A percentile compares a stretch with the other conserved stretches of the same genome.
Evolutionary conservation across 306 rosid species (phyloP).

Genomic region (Trifolium fragiferum): DNA sequence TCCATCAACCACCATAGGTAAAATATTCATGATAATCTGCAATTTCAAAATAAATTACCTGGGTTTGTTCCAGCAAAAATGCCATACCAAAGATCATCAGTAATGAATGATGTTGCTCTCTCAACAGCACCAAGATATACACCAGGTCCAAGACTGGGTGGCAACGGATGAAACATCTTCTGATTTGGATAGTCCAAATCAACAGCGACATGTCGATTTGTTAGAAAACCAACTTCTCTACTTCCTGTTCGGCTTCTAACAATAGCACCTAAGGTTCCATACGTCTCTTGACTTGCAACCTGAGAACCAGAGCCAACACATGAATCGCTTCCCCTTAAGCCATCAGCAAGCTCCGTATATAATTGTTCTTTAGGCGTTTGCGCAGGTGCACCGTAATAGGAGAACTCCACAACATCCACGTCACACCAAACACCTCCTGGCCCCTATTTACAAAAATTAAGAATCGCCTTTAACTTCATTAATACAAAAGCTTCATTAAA

Average conservation of each 20-base stretch:
- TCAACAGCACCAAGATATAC: constrained; percentile 99
- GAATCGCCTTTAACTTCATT: constrained; percentile 36
- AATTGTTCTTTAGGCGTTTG: constrained; percentile 90
- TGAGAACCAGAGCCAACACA: constrained; percentile 96
- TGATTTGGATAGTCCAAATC: constrained; percentile 97
- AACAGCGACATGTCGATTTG: constrained; percentile 98
- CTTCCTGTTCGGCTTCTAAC: constrained; percentile 93
- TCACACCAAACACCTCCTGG: constrained; percentile 99
- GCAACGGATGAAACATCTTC: constrained; percentile 99
- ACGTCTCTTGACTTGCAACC: constrained; percentile 99
- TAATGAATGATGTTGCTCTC: constrained; percentile 98
- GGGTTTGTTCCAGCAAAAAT: constrained; percentile 99
- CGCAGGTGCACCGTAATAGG: constrained; percentile 94
- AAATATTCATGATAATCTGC: constrained; percentile 28
- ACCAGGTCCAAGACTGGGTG: constrained; percentile 99
- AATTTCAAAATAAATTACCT: constrained; percentile 61
- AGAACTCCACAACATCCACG: constrained; percentile 98
- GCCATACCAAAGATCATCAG: constrained; percentile 97
- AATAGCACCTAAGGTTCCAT: constrained; percentile 98
- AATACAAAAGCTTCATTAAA: constrained; percentile 9
- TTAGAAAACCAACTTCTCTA: constrained; percentile 89
- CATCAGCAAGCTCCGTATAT: constrained; percentile 92
- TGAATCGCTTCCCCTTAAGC: constrained; percentile 87
- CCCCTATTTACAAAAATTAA: constrained; percentile 67
- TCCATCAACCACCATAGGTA: constrained; percentile 2